A percentile compares a stretch with the other conserved stretches of the same genome.
Conservation (phyloP, 2,329 filamentous ascomycete species). For the Cladosporium austrohemisphaericum region DNA sequence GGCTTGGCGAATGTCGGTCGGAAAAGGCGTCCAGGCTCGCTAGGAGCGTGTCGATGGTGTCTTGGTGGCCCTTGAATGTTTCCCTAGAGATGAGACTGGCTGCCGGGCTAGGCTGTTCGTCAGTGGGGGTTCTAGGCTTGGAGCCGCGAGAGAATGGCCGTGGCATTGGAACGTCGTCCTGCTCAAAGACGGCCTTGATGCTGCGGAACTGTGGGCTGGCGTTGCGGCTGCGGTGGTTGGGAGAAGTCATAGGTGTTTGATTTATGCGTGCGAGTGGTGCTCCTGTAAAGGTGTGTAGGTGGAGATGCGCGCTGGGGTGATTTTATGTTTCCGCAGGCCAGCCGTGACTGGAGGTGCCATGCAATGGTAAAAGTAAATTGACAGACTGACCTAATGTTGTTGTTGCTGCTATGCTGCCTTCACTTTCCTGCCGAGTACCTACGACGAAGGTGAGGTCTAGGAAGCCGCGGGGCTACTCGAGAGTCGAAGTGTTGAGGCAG, state of each 20-base stretch:
- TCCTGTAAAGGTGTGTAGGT: conserved; percentile 2
- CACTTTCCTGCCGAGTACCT: not conserved
- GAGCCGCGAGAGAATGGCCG: conserved; percentile 4
- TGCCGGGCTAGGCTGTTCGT: conserved; percentile 3
- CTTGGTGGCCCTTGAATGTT: not conserved
- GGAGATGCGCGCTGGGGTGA: not conserved
- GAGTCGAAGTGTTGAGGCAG: not conserved
- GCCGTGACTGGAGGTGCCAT: not conserved
- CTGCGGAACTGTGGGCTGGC: conserved; percentile 11
- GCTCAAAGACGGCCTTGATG: conserved; percentile 16
- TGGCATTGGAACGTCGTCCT: not conserved
- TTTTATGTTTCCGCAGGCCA: not conserved
- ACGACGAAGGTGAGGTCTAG: not conserved
- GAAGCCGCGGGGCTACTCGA: not conserved
- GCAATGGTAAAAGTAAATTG: not conserved
- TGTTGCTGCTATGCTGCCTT: not conserved
- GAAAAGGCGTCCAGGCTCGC: not conserved
- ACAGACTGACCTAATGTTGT: not conserved
- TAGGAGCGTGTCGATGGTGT: conserved; percentile 7
- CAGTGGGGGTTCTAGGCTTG: conserved; percentile 5
- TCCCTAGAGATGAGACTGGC: conserved; percentile 4
- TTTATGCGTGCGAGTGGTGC: not conserved
- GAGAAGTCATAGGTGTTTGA: conserved; percentile 10
- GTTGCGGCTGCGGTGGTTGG: conserved; percentile 4
- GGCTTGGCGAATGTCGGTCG: not conserved